phyloP scores from a whole-genome alignment of 2,329 filamentous ascomycete genomes.

The Xylariaceae sp. region DNA sequence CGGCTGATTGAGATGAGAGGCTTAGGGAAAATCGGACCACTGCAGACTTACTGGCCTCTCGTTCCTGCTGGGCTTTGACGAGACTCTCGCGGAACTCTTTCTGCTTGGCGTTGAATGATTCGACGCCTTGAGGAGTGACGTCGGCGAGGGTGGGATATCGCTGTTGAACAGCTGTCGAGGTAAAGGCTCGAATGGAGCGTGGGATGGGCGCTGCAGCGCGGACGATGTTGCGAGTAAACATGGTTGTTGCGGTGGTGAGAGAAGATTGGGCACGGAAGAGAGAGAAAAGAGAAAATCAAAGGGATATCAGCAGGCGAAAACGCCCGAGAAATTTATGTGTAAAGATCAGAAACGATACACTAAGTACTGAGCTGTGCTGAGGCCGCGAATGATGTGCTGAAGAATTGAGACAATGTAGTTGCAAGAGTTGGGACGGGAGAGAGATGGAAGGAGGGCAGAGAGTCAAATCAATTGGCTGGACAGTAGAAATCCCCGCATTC shows the following conservation, averaged over 20 bases:
- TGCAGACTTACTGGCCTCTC: constrained; percentile 73
- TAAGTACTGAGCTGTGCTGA: too few species aligned
- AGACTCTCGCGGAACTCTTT: constrained; percentile 81
- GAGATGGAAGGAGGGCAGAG: neutral
- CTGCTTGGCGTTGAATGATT: constrained; percentile 78
- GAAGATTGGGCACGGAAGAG: neutral
- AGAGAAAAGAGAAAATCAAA: neutral
- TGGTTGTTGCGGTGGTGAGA: constrained; percentile 29
- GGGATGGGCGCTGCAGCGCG: constrained; percentile 43
- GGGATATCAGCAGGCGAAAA: too few species aligned
- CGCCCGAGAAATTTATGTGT: too few species aligned
- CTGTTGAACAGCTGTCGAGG: constrained; percentile 46
- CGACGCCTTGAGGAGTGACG: constrained; percentile 67
- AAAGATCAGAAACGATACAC: too few species aligned
- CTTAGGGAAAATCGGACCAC: constrained; percentile 30
- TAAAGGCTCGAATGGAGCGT: constrained; percentile 54
- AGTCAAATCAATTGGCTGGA: constrained; percentile 1
- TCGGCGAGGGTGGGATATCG: constrained; percentile 78
- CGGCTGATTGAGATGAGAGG: constrained; percentile 29
- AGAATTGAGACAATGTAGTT: too few species aligned
- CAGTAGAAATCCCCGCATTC: neutral
- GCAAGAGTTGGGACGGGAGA: neutral
- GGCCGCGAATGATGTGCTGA: too few species aligned
- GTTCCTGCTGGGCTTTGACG: constrained; percentile 71
- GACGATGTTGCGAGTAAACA: constrained; percentile 50